These are phyloP conservation scores for Carex kokanica DNA, from an alignment of 176 grass and related monocot genomes.

Conservation along the genomic window DNA sequence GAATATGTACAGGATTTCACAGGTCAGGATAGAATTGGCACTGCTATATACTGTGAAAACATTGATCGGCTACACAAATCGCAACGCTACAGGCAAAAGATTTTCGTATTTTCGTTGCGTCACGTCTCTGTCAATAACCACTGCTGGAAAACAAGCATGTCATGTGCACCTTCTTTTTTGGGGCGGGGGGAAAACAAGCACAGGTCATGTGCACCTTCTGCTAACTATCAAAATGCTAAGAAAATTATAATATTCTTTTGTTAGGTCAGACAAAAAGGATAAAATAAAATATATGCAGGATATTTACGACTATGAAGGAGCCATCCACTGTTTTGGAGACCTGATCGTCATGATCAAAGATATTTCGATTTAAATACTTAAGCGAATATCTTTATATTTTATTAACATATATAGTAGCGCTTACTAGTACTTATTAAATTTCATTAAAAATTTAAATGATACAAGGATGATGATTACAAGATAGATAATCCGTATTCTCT, in stretches of 20 bases:
- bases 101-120: neutral
- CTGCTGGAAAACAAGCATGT: neutral
- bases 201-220: neutral
- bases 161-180: conserved; percentile 11
- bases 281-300: neutral
- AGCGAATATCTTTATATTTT: neutral
- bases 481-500: no score
- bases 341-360: neutral
- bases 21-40: no score
- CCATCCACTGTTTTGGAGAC: no score
- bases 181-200: neutral
- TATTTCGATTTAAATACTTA: neutral
- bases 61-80: neutral
- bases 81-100: neutral
- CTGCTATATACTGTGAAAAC: no score
- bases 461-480: neutral
- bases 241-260: neutral
- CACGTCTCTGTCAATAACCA: neutral
- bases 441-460: neutral
- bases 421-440: neutral
- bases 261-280: neutral
- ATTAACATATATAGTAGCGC: neutral
- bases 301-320: neutral
- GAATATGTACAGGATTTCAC: no score
- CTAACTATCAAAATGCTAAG: neutral